Conservation (phyloP, 164 flowering plant species). For the Liquidambar formosana region DNA sequence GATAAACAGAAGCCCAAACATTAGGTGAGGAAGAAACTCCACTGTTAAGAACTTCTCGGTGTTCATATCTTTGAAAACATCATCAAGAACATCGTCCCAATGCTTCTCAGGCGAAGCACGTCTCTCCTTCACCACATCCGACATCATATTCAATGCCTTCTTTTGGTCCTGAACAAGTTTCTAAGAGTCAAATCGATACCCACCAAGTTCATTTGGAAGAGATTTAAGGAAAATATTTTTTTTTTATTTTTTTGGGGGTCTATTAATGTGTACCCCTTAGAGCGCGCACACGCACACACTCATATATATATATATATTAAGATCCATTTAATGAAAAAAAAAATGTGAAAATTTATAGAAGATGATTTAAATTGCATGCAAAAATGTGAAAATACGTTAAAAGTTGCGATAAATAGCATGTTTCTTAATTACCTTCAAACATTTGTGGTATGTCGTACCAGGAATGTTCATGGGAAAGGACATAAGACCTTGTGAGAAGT, state of each 20-base stretch:
- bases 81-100: conserved; percentile 30
- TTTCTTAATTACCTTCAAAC: conserved; percentile 23
- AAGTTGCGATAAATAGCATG: too few relatives aligned
- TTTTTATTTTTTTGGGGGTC: too few relatives aligned
- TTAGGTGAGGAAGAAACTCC: conserved; percentile 22
- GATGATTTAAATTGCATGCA: too few relatives aligned
- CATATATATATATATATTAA: too few relatives aligned
- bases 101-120: conserved; percentile 6
- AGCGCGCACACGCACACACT: too few relatives aligned
- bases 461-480: conserved; percentile 33
- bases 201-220: too few relatives aligned
- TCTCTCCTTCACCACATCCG: conserved; percentile 22
- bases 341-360: too few relatives aligned
- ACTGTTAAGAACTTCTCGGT: conserved; percentile 28
- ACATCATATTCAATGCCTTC: conserved; percentile 15
- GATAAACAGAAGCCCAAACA: conserved; percentile 29
- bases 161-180: conserved; percentile 19
- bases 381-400: too few relatives aligned
- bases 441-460: conserved; percentile 27
- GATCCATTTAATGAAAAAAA: too few relatives aligned
- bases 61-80: conserved; percentile 22
- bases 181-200: too few relatives aligned
- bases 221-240: too few relatives aligned
- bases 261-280: too few relatives aligned
- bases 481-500: conserved; percentile 20